Evolutionary conservation across 2,329 filamentous ascomycete genomes (phyloP), one percentile per base, ranked within the genome.

Genomic region (Ilyonectria sp.): DNA sequence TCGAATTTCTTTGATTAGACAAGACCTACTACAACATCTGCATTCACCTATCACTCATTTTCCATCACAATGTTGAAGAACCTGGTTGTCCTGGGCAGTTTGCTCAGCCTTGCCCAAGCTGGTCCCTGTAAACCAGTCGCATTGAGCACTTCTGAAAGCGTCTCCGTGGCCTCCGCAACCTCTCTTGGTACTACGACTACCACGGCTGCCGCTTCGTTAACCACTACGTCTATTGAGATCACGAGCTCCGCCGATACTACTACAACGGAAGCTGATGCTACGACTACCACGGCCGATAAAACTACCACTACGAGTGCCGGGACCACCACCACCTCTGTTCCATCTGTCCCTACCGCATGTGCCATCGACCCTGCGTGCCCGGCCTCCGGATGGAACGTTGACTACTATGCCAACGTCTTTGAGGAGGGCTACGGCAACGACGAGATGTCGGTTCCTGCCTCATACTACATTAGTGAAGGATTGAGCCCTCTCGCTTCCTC

Each of bases 331-430:
- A 47, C 37, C 53, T 56, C 53, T 17, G 35, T 15, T 6, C 33
- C 53, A 21, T 17, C 21, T 29, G 15, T 43, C 33, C 53, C 53
- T 19, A 56, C 33, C 35, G 2, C 53, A 2, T 56, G 53, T 21
- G 33, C 19, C 13, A 56, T 56, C 13, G 53, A 56, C 13, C 7
- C 54, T 17, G 47, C 31, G 52, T 69, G 67, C 4, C 53, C 37
- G 6, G 63, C 67, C 10, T 29, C 59, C 0, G 67, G 67, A 1
- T 69, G 63, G 31, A 70, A 73, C 31, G 63, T 74, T 6, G 69
- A 73, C 61, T 75, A 73, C 67, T 75, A 73, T 40, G 15, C 61
- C 29, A 75, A 75, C 29, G 65, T 50, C 37, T 68, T 75, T 11
- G 49, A 69, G 17, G 61, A 50, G 8, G 73, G 69, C 3, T 75